Conservation (phyloP, 108 stramenopile genomes). For the Nitzschia sp. region DNA sequence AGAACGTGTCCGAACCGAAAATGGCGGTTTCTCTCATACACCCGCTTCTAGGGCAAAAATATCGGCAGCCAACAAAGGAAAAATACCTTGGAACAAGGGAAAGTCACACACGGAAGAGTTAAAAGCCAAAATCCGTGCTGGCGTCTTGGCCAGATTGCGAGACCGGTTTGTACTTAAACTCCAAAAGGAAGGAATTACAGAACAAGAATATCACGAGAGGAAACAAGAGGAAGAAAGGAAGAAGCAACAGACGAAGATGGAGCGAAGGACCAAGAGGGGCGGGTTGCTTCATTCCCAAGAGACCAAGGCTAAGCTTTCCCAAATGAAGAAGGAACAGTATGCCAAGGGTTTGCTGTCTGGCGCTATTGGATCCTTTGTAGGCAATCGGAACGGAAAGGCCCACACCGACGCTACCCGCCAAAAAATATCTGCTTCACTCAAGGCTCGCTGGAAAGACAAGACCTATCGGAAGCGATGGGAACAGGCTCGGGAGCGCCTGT, state of each 20-base stretch:
- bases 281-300: conserved; percentile 77
- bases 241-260: conserved; percentile 58
- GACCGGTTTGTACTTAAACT: conserved; percentile 66
- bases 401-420: conserved; percentile 77
- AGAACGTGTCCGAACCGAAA: conserved; percentile 47
- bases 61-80: conserved; percentile 83
- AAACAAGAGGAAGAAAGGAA: conserved; percentile 56
- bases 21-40: conserved; percentile 79
- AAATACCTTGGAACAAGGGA: conserved; percentile 87
- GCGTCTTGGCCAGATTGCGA: conserved; percentile 67
- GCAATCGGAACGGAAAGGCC: conserved; percentile 51
- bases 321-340: conserved; percentile 68
- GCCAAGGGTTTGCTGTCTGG: conserved; percentile 42
- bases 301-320: conserved; percentile 74
- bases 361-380: too few relatives aligned
- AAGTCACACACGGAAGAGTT: conserved; percentile 68
- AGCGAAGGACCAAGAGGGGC: conserved; percentile 74
- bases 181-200: conserved; percentile 65
- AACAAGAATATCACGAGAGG: conserved; percentile 68
- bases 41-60: conserved; percentile 74
- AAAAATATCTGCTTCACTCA: conserved; percentile 73
- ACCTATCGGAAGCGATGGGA: conserved; percentile 30
- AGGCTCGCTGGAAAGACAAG: conserved; percentile 63
- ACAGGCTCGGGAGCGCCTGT: too few relatives aligned
- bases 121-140: conserved; percentile 68